A percentile compares a stretch with the other conserved stretches of the same genome.
These are phyloP conservation scores for Adenanthera pavonina DNA, from an alignment of 306 rosid species.

Conservation along the genomic window DNA sequence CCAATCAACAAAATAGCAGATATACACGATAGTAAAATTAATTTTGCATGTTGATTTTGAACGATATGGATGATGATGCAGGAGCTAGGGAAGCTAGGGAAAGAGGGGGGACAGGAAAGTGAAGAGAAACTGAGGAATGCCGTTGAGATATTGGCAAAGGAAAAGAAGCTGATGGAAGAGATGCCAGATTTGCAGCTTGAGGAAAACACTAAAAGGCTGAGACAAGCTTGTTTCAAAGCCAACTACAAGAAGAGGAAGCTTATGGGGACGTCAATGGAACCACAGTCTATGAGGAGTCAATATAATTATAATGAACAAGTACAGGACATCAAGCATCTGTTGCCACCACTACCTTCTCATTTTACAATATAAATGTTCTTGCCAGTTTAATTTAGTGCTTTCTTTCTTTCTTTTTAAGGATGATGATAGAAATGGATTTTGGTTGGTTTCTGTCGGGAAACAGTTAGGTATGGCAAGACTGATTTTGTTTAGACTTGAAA, in stretches of 20 bases:
- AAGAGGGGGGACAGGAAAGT: conserved; percentile 49
- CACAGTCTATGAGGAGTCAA: neutral
- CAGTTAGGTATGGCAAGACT: neutral
- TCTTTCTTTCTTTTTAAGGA: neutral
- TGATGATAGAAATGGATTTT: neutral
- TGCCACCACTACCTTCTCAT: neutral
- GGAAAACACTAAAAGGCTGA: conserved; percentile 67
- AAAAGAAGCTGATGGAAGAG: conserved; percentile 77
- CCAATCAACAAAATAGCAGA: neutral
- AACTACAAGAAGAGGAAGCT: conserved; percentile 86
- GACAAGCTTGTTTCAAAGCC: conserved; percentile 91
- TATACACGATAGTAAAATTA: too few species aligned
- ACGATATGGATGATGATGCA: conserved; percentile 14
- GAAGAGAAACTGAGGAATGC: conserved; percentile 61
- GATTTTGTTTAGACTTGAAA: neutral
- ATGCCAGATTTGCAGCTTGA: conserved; percentile 72
- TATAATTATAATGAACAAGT: neutral
- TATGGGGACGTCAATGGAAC: conserved; percentile 29
- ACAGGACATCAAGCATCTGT: conserved; percentile 11
- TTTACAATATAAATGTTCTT: neutral
- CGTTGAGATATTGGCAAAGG: conserved; percentile 63
- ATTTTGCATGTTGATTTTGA: too few species aligned
- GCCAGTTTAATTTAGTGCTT: neutral
- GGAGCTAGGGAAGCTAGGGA: conserved; percentile 60
- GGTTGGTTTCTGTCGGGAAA: neutral